A percentile compares a stretch with the other conserved stretches of the same genome.
These are phyloP conservation scores for Lactifluus volemus DNA, from an alignment of 768 basidiomycete genomes.

Conservation along the genomic window DNA sequence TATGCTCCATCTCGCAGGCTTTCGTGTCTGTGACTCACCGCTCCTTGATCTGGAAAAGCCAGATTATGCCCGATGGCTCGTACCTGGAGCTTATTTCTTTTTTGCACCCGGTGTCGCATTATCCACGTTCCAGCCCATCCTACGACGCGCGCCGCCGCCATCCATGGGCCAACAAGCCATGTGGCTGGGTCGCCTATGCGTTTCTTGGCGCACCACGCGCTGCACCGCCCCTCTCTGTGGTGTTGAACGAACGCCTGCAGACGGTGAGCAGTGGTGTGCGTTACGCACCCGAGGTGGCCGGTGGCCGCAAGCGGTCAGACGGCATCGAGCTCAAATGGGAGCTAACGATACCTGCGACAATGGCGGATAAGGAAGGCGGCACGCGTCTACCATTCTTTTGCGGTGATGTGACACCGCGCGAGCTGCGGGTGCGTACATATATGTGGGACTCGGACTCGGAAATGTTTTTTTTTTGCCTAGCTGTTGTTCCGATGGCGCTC, in stretches of 20 bases:
- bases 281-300: conserved; percentile 39
- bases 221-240: conserved; percentile 34
- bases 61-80: conserved; percentile 47
- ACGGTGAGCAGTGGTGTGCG: conserved; percentile 26
- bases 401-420: conserved; percentile 57
- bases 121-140: conserved; percentile 42
- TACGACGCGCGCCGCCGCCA: conserved; percentile 36
- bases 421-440: conserved; percentile 36
- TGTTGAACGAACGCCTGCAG: conserved; percentile 46
- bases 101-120: conserved; percentile 43
- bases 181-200: conserved; percentile 64
- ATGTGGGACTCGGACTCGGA: too few species aligned
- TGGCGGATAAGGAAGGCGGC: conserved; percentile 20
- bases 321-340: conserved; percentile 52
- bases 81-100: conserved; percentile 70
- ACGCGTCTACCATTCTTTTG: conserved; percentile 60
- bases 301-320: conserved; percentile 50
- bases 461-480: too few species aligned
- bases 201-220: conserved; percentile 43
- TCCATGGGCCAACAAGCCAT: conserved; percentile 44
- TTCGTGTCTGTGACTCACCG: not conserved
- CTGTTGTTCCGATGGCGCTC: not conserved
- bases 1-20: not conserved
- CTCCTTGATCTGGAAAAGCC: not conserved
- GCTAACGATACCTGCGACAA: conserved; percentile 33